These are phyloP conservation scores for Bryum argenteum DNA, from an alignment of 225 moss, liverwort and hornwort species.

Conservation along the genomic window DNA sequence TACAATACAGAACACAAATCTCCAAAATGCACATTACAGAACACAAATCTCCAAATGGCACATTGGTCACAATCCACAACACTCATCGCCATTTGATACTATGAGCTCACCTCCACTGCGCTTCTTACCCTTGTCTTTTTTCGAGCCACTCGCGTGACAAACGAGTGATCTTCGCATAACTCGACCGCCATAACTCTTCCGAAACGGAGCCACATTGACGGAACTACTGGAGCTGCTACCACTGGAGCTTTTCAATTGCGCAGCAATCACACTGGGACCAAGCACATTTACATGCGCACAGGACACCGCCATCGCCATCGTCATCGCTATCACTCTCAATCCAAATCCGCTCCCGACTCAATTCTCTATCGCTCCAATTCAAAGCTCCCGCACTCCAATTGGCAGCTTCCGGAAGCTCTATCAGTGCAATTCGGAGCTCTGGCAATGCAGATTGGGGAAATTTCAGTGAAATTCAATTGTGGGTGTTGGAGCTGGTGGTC, in stretches of 20 bases:
- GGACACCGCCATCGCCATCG: conserved; percentile 33
- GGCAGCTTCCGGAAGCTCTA: too few species aligned
- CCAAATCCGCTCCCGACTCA: background rate
- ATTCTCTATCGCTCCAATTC: background rate
- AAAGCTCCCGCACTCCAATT: too few species aligned
- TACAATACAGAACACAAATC: too few species aligned
- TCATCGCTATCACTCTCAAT: conserved; percentile 25
- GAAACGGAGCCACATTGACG: conserved; percentile 34
- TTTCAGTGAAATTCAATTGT: background rate
- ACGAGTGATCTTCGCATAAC: conserved; percentile 26
- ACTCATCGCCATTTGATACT: too few species aligned
- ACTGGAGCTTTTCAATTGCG: conserved; percentile 30
- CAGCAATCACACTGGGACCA: conserved; percentile 27
- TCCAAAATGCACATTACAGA: background rate
- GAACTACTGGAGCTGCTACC: conserved; percentile 31
- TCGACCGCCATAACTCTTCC: conserved; percentile 11
- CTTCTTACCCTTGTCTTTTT: conserved; percentile 52
- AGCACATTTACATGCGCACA: conserved; percentile 48
- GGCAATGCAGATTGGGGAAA: too few species aligned
- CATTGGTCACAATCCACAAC: too few species aligned
- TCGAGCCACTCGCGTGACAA: conserved; percentile 61
- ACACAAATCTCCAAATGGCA: too few species aligned
- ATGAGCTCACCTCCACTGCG: conserved; percentile 53
- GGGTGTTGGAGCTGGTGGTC: background rate
- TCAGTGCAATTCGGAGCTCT: background rate